Evolutionary conservation across 2,329 filamentous ascomycete species (phyloP), one percentile per base, ranked within the genome.

Genomic region (Cordyceps javanica): DNA sequence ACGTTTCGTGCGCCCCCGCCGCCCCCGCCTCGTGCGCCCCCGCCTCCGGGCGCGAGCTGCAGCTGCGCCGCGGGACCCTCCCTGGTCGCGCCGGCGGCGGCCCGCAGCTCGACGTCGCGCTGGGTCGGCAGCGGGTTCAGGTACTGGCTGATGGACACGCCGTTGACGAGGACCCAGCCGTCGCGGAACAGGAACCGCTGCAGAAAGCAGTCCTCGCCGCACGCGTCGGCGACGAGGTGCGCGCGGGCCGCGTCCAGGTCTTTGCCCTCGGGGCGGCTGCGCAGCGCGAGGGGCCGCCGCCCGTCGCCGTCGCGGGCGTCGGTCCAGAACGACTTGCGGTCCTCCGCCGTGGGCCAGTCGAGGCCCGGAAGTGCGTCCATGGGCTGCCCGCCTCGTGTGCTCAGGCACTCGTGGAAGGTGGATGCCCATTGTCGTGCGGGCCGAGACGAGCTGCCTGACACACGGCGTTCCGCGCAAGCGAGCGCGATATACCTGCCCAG

Each of bases 121-220:
- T 42, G 50, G 48, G 57, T 58, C 34, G 65, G 65, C 32, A 74
- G 67, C 2, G 72, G 71, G 54, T 72, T 69, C 0, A 71, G 69
- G 61, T 78, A 76, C 49, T 76, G 70, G 41, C 69, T 72, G 58
- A 80, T 69, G 30, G 75, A 73, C 62, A 76, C 69, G 5, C 77
- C 77, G 60, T 78, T 79, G 44, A 77, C 72, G 5, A 80, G 68
- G 4, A 78, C 69, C 77, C 77, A 80, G 62, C 72, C 69, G 62
- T 77, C 75, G 39, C 64, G 67, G 64, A 79, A 78, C 32, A 68
- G 64, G 60, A 76, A 78, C 7, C 75, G 72, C 62, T 78, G 75
- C 61, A 79, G 70, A 63, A 77, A 78, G 62, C 76, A 78, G 11
- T 69, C 67, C 55, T 77, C 75, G 21, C 77, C 76, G 61, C 76